Conservation (phyloP, 164 flowering plant genomes). For the Magnolia sinica region DNA sequence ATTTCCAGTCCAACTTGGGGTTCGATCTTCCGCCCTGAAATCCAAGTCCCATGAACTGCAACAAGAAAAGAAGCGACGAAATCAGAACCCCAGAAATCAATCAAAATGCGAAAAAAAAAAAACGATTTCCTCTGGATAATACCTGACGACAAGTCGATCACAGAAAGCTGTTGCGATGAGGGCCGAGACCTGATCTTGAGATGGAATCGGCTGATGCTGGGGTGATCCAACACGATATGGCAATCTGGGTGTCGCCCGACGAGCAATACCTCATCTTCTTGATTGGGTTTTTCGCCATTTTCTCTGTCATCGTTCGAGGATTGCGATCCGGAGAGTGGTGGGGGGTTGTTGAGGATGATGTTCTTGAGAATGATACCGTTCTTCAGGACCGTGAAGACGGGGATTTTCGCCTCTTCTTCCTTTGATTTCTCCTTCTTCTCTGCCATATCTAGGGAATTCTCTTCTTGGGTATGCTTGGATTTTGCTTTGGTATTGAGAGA, state of each 20-base stretch:
- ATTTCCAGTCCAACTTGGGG: constrained; percentile 49
- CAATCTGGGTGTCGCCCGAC: constrained; percentile 96
- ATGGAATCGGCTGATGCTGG: constrained; percentile 94
- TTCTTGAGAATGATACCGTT: constrained; percentile 78
- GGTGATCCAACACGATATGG: constrained; percentile 72
- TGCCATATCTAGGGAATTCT: not conserved
- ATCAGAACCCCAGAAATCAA: constrained; percentile 2
- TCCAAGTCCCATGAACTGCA: constrained; percentile 90
- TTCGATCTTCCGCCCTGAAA: constrained; percentile 62
- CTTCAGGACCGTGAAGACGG: constrained; percentile 78
- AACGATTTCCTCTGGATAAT: constrained; percentile 1
- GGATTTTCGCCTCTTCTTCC: constrained; percentile 44
- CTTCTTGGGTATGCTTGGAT: not conserved
- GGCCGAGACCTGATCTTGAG: constrained; percentile 59
- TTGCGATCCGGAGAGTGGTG: constrained; percentile 8
- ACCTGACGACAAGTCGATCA: constrained; percentile 81
- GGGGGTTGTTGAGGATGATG: constrained; percentile 59
- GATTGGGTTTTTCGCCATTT: constrained; percentile 6
- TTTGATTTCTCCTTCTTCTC: not conserved
- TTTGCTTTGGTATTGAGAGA: not conserved
- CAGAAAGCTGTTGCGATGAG: constrained; percentile 41
- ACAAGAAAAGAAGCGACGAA: constrained; percentile 5
- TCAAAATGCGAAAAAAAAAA: not conserved
- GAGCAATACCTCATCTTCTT: constrained; percentile 39
- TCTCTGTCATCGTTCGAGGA: constrained; percentile 2